Evolutionary conservation across 2,329 filamentous ascomycete genomes (phyloP), one percentile per base, ranked within the genome.

Genomic region (Colletotrichum sp.): DNA sequence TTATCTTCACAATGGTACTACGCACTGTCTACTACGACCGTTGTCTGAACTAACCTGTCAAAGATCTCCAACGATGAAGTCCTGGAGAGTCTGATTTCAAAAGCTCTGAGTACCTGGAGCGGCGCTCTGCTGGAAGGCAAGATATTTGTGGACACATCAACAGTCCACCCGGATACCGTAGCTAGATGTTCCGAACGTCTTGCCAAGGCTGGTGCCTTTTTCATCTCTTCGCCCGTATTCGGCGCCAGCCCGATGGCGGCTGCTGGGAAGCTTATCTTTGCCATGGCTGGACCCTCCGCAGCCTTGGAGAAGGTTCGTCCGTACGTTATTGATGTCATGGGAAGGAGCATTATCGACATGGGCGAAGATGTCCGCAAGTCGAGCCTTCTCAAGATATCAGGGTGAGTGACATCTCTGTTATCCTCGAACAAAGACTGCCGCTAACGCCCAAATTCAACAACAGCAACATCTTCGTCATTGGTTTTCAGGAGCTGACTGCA

Each of bases 181-280:
- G 80, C 79, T 5, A 71, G 78, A 1, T 75, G 73, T n/a, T 60
- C 68, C 11, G 55, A 71, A 34, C 63, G 66, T 15, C 71, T 77
- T 16, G 61, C 71, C 4, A 55, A 73, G 27, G 55, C 32, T 8
- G 74, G 74, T 19, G 77, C 73, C 15, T 73, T 79, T 8, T 84
- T 83, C 52, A 77, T 87, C 7, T 81, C 83, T 9, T 84, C 84
- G 1, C 86, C 86, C 2, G 85, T 87, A 13, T 87, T 87, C 64
- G 86, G 86, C 7, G 85, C 84, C 5, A 83, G 84, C 27, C 84
- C 85, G 3, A 85, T 87, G 70, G 86, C 86, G 11, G 83, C 82
- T 6, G 83, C 85, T 12, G 86, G 85, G 3, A 86, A 86, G 78
- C 81, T 87, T 32, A 85, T 87, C 22, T 86, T 87, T 75, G 84